Evolutionary conservation across 192 early-diverging fungal genomes (phyloP).

Genomic region (Diversispora epigaea): DNA sequence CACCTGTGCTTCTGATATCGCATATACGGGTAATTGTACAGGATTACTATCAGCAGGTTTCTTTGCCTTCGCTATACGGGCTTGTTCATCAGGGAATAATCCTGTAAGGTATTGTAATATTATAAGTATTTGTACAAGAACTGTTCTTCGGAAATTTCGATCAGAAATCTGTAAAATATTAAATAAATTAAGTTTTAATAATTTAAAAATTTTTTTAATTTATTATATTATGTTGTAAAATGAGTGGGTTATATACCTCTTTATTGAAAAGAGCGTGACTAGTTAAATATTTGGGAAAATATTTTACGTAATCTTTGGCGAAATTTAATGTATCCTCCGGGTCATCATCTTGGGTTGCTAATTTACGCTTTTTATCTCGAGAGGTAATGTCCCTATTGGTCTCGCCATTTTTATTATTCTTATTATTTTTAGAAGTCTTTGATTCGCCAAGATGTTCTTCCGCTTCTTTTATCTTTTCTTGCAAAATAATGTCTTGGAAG

Average conservation of each 20-base stretch:
- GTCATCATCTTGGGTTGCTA: neutral
- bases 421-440: neutral
- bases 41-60: neutral
- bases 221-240: neutral
- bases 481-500: neutral
- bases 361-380: too few species aligned
- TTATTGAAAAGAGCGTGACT: conserved; percentile 68
- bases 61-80: conserved; percentile 1
- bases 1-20: conserved; percentile 2
- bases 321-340: conserved; percentile 2
- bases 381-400: neutral
- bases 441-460: neutral
- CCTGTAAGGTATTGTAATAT: conserved; percentile 67
- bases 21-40: neutral
- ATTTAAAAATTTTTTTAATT: neutral
- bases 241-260: conserved; percentile 51
- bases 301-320: conserved; percentile 42
- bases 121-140: conserved; percentile 87
- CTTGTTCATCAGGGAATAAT: neutral
- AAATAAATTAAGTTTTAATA: neutral
- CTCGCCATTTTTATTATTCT: neutral
- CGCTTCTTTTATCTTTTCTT: neutral
- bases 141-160: conserved; percentile 77
- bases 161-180: conserved; percentile 65
- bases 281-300: conserved; percentile 79